phyloP scores from a whole-genome alignment of 257 asterid genomes.

The Plantago elongata region DNA sequence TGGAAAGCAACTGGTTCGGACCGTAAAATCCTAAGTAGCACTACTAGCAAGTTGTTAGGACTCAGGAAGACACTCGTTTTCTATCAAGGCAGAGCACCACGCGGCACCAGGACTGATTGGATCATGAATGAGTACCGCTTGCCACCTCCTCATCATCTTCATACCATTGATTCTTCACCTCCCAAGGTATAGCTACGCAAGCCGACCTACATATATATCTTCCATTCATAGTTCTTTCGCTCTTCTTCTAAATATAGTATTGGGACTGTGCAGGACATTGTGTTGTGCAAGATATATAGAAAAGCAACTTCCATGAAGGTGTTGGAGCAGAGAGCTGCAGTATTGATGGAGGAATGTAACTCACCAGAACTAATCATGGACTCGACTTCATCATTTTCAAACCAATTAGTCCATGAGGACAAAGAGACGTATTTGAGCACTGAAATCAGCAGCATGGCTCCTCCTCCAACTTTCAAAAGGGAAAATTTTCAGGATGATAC shows the following conservation, averaged over 20 bases:
- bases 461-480: constrained; percentile 17
- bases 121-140: constrained; percentile 79
- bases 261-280: constrained; percentile 44
- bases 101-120: constrained; percentile 77
- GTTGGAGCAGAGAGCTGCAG: constrained; percentile 64
- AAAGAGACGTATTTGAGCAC: background rate
- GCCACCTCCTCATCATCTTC: constrained; percentile 23
- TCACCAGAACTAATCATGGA: too few relatives aligned
- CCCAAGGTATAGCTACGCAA: constrained; percentile 30
- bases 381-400: too few relatives aligned
- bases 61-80: constrained; percentile 67
- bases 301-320: constrained; percentile 61
- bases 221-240: too few relatives aligned
- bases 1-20: constrained; percentile 95
- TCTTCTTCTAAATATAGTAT: background rate
- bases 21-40: constrained; percentile 43
- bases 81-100: constrained; percentile 76
- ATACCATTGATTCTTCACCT: constrained; percentile 21
- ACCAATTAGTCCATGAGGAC: background rate
- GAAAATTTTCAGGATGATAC: constrained; percentile 20
- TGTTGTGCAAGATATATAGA: constrained; percentile 59
- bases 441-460: background rate
- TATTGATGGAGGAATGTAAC: background rate
- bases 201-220: too few relatives aligned
- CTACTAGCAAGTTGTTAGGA: constrained; percentile 41